Conservation (phyloP, 495 filamentous ascomycete species). For the Clavariopsis aquatica region DNA sequence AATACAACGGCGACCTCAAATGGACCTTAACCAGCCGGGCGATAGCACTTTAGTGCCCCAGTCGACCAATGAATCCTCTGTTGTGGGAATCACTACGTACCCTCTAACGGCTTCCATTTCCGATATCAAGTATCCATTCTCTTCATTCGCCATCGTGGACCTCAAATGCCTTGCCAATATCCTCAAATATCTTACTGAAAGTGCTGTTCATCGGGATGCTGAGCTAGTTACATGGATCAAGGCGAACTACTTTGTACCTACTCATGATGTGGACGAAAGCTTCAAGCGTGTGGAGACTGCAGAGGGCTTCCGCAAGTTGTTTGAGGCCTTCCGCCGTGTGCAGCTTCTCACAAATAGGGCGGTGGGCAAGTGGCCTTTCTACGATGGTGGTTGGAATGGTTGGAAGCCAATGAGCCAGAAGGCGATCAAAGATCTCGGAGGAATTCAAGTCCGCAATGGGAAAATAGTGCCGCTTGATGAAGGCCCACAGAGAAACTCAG, state of each 20-base stretch:
- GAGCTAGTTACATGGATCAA: slow-evolving; percentile 11
- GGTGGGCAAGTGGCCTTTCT: slow-evolving; percentile 17
- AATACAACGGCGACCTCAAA: too few relatives aligned
- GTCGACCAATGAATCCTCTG: neutral
- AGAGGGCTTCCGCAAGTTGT: neutral
- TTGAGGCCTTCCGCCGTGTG: slow-evolving; percentile 3
- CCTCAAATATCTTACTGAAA: neutral
- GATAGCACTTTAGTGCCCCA: neutral
- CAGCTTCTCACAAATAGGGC: neutral
- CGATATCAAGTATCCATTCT: neutral
- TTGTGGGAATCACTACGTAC: neutral
- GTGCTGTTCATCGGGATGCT: neutral
- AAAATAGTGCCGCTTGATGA: too few relatives aligned
- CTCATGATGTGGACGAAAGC: neutral
- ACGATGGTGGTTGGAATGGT: neutral
- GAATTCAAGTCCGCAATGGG: neutral
- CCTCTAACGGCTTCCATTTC: neutral
- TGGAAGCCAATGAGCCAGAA: neutral
- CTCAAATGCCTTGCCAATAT: slow-evolving; percentile 2
- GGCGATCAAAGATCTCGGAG: neutral
- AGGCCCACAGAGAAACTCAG: too few relatives aligned
- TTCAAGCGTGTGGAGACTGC: neutral
- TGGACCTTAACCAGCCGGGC: neutral
- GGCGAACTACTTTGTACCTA: neutral
- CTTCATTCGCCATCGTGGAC: slow-evolving; percentile 5